Evolutionary conservation across 192 early-diverging fungal genomes (phyloP).

Genomic region (Glomus cerebriforme): DNA sequence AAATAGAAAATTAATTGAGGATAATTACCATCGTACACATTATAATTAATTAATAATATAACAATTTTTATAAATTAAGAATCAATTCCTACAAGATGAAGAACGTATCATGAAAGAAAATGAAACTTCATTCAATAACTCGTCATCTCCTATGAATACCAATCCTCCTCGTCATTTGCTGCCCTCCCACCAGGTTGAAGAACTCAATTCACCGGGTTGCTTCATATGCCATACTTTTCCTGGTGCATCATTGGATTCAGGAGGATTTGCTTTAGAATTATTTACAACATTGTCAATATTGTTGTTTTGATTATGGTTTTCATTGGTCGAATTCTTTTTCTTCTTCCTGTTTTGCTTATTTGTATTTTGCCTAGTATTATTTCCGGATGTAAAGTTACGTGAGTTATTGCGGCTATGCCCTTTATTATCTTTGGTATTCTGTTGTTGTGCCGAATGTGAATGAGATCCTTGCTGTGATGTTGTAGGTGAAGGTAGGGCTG

Average conservation of each 20-base stretch:
- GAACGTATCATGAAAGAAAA: no score
- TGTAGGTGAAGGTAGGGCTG: not conserved
- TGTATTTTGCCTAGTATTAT: not conserved
- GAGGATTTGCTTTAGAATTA: not conserved
- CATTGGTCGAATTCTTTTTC: not conserved
- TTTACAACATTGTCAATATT: not conserved
- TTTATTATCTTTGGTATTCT: not conserved
- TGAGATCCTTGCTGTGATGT: not conserved
- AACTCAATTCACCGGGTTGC: not conserved
- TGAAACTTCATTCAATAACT: no score
- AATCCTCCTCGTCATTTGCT: no score
- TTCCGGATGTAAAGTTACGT: not conserved
- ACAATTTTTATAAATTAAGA: no score
- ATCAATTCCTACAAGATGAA: no score
- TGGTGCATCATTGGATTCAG: not conserved
- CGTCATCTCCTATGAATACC: no score
- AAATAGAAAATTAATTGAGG: not conserved
- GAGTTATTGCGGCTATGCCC: not conserved
- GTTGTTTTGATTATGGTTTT: not conserved
- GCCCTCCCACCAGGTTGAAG: not conserved
- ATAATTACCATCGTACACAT: no score
- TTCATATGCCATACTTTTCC: not conserved
- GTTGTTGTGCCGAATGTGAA: not conserved
- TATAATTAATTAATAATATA: no score
- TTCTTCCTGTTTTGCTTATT: not conserved